Evolutionary conservation across 2,329 filamentous ascomycete genomes (phyloP).

Genomic region (Stylonectria norvegica): DNA sequence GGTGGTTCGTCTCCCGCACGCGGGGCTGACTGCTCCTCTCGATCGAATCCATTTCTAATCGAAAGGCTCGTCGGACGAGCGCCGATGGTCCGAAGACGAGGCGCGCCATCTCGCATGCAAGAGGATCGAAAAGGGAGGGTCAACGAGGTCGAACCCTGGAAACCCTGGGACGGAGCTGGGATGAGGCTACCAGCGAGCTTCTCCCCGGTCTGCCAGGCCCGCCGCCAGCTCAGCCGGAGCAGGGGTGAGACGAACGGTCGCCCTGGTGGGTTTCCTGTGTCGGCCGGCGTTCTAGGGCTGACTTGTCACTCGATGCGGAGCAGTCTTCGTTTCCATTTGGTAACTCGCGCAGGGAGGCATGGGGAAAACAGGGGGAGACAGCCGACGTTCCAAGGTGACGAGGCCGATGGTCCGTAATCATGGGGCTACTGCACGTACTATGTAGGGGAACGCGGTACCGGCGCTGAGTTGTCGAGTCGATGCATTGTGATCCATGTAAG

Average conservation of each 20-base stretch:
- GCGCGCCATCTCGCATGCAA: slow-evolving; percentile 11
- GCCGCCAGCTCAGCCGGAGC: slow-evolving; percentile 7
- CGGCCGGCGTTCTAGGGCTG: not conserved
- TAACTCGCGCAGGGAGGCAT: slow-evolving; percentile 12
- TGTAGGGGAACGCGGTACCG: slow-evolving; percentile 1
- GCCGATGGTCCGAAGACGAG: slow-evolving; percentile 23
- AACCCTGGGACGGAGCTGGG: not conserved
- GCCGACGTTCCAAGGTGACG: slow-evolving; percentile 13
- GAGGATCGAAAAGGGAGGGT: slow-evolving; percentile 6
- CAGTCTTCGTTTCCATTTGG: slow-evolving; percentile 18
- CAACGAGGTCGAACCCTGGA: not conserved
- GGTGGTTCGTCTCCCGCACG: slow-evolving; percentile 1
- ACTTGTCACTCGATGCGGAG: not conserved
- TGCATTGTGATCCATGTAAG: slow-evolving; percentile 7
- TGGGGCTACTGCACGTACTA: slow-evolving; percentile 6
- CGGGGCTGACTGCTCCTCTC: slow-evolving; percentile 6
- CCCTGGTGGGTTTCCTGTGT: no score
- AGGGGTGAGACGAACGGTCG: slow-evolving; percentile 12
- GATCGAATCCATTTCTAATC: slow-evolving; percentile 14
- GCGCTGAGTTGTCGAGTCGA: slow-evolving; percentile 4
- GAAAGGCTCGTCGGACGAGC: slow-evolving; percentile 22
- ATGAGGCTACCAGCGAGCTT: not conserved
- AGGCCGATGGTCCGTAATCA: slow-evolving; percentile 17
- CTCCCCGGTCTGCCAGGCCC: not conserved
- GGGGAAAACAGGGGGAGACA: slow-evolving; percentile 11